These are phyloP conservation scores for Physaria fendleri DNA, from an alignment of 345 rosid species.

Conservation along the genomic window DNA sequence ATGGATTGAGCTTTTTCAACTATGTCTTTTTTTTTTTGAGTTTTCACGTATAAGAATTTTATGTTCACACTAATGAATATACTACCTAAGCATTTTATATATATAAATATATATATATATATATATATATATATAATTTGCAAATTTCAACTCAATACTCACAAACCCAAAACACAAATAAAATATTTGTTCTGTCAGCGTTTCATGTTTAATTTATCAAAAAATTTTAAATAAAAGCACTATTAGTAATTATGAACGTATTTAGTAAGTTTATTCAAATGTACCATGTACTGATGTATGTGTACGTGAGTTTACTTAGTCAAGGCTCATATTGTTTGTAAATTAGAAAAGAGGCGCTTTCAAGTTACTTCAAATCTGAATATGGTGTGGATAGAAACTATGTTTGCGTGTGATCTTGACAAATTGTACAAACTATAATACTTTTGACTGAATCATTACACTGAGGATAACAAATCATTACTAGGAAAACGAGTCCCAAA, in stretches of 20 bases:
- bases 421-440: constrained; percentile 6
- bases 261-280: too few species aligned
- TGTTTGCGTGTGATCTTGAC: constrained; percentile 28
- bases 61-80: neutral
- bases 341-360: neutral
- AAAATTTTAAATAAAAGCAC: neutral
- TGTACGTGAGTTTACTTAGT: too few species aligned
- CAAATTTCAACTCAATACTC: neutral
- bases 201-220: neutral
- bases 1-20: neutral
- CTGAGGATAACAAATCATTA: constrained; percentile 41
- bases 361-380: neutral
- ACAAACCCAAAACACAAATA: neutral
- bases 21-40: too few species aligned
- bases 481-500: constrained; percentile 60
- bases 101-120: too few species aligned
- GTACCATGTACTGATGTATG: too few species aligned
- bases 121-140: too few species aligned
- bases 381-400: neutral
- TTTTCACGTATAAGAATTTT: neutral
- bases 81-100: neutral
- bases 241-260: neutral
- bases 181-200: neutral
- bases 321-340: neutral
- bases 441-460: constrained; percentile 36